phyloP scores from a whole-genome alignment of 305 asterid species.

The Fraxinus greggii region DNA sequence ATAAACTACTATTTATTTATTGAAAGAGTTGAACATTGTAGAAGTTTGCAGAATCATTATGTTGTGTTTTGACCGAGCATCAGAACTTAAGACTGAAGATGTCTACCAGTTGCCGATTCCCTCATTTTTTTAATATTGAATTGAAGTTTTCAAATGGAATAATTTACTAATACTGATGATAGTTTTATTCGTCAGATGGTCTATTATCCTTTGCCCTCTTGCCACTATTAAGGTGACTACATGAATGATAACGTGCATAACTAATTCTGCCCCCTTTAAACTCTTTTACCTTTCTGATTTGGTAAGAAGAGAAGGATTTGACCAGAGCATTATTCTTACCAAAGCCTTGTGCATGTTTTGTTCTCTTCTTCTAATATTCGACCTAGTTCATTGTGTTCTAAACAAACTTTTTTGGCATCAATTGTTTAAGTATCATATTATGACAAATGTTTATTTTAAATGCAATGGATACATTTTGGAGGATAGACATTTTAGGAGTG shows the following conservation, averaged over 20 bases:
- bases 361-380: not conserved
- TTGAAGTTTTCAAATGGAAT: slow-evolving; percentile 12
- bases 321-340: slow-evolving; percentile 2
- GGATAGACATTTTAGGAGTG: not conserved
- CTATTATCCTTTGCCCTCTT: not conserved
- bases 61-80: slow-evolving; percentile 7
- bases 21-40: not conserved
- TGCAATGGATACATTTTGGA: not conserved
- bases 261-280: not conserved
- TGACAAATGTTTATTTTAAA: not conserved
- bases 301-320: not conserved
- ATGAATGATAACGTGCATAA: not conserved
- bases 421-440: not conserved
- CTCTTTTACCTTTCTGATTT: not conserved
- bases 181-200: not conserved
- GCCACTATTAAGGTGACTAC: not conserved
- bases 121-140: slow-evolving; percentile 10
- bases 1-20: slow-evolving; percentile 9
- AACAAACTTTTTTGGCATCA: slow-evolving; percentile 5
- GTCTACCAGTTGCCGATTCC: slow-evolving; percentile 10
- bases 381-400: slow-evolving; percentile 2
- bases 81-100: not conserved
- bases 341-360: slow-evolving; percentile 13
- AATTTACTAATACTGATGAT: slow-evolving; percentile 6
- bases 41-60: not conserved